Base-by-base conservation (phyloP, 371 early-diverging fungal species). In the Syncephalastrum monosporum region DNA sequence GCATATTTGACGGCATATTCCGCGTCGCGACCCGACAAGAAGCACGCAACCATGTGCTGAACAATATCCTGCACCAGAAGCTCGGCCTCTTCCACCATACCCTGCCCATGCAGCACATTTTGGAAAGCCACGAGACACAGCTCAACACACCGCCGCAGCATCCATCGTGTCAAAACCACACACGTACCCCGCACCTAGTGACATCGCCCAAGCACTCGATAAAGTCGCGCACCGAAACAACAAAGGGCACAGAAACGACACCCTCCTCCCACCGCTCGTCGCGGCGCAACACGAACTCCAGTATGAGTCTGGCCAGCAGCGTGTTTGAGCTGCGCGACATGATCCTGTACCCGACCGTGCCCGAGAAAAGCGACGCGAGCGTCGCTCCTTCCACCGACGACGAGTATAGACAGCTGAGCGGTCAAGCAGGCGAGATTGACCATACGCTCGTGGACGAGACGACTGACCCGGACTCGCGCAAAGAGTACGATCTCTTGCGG, bases 31-130 rank as follows among this genome's bases (percentile, higher is more conserved):
- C 47, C n/a, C 77, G 85, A 63, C 85, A 86, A 56, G 72, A 72
- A 59, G 68, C 80, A 27, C 80, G 89, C 1, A 78, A 68, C 58
- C 59, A 69, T 47, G 59, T 87, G 0, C 66, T 89, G 13, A 68
- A 72, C 55, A 84, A 80, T 48, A 84, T 89, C 41, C 50, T 89
- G 23, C 78, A 84, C 51, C 89, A 89, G 58, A 89, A 89, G 54
- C 83, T 89, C 83, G 89, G 89, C 0, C 59, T 86, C 3, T 89
- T 89, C 63, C 83, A 87, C 59, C 86, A 87, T 56, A 62, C 71
- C 2, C 25, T 67, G 54, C 48, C 73, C 24, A 51, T 77, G 42
- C 59, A 60, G 21, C 19, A 55, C 16, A 47, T 57, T 2, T 52
- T 71, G 0, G 69, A 76, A 29, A 56, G 52, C 24, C 64, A 65